Evolutionary conservation across 1,139 yeast genomes (phyloP).

Genomic region (Scheffersomyces lignicola): DNA sequence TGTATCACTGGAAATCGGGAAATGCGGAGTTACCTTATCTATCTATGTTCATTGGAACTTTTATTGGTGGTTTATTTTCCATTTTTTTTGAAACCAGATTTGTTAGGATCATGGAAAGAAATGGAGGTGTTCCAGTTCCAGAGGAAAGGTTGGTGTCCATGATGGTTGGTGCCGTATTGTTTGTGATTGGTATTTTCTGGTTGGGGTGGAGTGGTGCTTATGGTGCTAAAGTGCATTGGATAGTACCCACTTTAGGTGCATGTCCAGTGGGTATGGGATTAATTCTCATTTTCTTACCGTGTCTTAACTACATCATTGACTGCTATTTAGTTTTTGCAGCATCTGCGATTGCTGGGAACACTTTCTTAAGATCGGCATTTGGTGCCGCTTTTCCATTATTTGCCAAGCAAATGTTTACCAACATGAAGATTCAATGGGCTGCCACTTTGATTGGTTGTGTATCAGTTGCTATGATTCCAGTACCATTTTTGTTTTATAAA

Average conservation of each 20-base stretch:
- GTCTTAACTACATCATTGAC: slow-evolving; percentile 78
- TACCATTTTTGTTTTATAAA: slow-evolving; percentile 66
- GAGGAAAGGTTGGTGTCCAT: slow-evolving; percentile 76
- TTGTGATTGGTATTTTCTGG: slow-evolving; percentile 81
- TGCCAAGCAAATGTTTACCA: slow-evolving; percentile 66
- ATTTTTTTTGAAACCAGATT: slow-evolving; percentile 26
- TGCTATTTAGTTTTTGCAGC: slow-evolving; percentile 77
- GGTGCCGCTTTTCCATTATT: slow-evolving; percentile 52
- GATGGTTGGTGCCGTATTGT: slow-evolving; percentile 64
- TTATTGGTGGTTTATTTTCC: slow-evolving; percentile 51
- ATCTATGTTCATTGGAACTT: slow-evolving; percentile 59
- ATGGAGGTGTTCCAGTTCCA: slow-evolving; percentile 63
- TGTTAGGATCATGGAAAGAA: slow-evolving; percentile 23
- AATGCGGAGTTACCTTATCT: slow-evolving; percentile 64
- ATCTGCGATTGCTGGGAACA: slow-evolving; percentile 85
- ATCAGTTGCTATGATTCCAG: slow-evolving; percentile 62
- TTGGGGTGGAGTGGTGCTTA: slow-evolving; percentile 82
- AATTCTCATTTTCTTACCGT: slow-evolving; percentile 71
- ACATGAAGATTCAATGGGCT: slow-evolving; percentile 81
- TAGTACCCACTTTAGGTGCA: slow-evolving; percentile 76
- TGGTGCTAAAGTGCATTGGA: slow-evolving; percentile 69
- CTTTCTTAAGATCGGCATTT: slow-evolving; percentile 65
- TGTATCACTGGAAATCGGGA: slow-evolving; percentile 55
- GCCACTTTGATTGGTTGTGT: slow-evolving; percentile 75
- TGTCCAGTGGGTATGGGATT: slow-evolving; percentile 72